These are phyloP conservation scores for Starmera amethionina DNA, from an alignment of 805 yeast genomes.

Conservation along the genomic window DNA sequence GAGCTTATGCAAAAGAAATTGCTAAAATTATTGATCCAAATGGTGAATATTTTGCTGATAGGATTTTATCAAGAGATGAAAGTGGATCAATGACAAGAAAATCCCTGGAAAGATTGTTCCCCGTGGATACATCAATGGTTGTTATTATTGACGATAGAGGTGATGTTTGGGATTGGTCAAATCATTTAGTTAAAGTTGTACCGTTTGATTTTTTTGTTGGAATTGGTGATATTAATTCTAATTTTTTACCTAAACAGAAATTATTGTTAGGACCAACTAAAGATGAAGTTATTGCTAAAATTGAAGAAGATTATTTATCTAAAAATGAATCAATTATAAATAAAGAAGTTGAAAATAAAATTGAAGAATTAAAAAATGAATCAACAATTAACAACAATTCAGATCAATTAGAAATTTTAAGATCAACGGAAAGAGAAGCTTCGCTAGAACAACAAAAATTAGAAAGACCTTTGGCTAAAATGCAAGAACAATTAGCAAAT, in stretches of 20 bases:
- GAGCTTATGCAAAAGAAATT: conserved; percentile 83
- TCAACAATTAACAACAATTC: conserved; percentile 13
- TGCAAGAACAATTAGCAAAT: conserved; percentile 61
- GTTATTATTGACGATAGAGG: conserved; percentile 96
- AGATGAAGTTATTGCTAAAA: conserved; percentile 43
- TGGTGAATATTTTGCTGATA: conserved; percentile 78
- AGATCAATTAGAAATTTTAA: conserved; percentile 13
- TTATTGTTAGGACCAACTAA: conserved; percentile 51
- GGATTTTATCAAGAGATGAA: conserved; percentile 89
- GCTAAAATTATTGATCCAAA: conserved; percentile 89
- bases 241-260: conserved; percentile 77
- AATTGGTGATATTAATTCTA: conserved; percentile 92
- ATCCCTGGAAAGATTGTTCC: conserved; percentile 78
- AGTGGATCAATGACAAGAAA: conserved; percentile 89
- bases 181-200: conserved; percentile 80
- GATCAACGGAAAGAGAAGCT: conserved; percentile 48
- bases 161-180: conserved; percentile 98
- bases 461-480: conserved; percentile 75
- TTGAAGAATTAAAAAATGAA: conserved; percentile 21
- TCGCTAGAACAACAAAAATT: conserved; percentile 71
- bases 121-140: conserved; percentile 95
- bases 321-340: conserved; percentile 13
- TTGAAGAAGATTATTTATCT: conserved; percentile 36
- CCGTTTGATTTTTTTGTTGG: conserved; percentile 97
- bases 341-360: conserved; percentile 20